Evolutionary conservation across 805 yeast species (phyloP), one percentile per base, ranked within the genome.

Genomic region (Candida piceae): DNA sequence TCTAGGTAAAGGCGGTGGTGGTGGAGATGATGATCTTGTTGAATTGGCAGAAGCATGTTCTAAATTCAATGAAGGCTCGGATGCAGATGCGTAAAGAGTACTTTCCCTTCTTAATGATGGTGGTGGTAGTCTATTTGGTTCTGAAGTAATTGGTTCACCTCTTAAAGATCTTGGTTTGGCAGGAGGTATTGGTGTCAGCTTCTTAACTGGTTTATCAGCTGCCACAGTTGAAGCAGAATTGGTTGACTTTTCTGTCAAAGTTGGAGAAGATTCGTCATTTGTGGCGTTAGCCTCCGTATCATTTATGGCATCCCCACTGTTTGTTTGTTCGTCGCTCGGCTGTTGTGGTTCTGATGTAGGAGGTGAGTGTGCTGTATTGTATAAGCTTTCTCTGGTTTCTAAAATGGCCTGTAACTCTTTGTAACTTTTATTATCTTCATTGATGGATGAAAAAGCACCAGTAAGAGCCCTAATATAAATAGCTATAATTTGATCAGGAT

Each of bases 401-500:
- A 56, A 31, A 13, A 53, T 46, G 9, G 31, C 15, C 34, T 47
- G 46, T 7, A 50, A 36, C 17, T 51, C 58, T 21, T 44, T 45
- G n/a, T 47, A 49, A 8, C 46, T 49, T 31, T 47, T 43, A 7
- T 26, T 16, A 34, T 71, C 75, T 19, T 74, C 74, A 4, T 50
- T 51, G 23, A 63, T 44, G 32, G 73, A 76, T n/a, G 84, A 78
- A 50, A 84, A 66, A 1, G 90, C 81, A 29, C 72, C 71, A 9
- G 72, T 71, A 5, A 94, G 84, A 32, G 84, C 84, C 29, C 97
- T 66, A 24, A 93, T 84, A 55, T 77, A 89, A 4, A 93, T 85
- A 1, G 83, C 94, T 16, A 72, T 45, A 0, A 93, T 67, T 43
- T 77, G 81, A 4, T 66, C 62, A 0, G 96, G 95, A 49, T 64